A percentile compares a stretch with the other conserved stretches of the same genome.
Conservation (phyloP, 2,329 filamentous ascomycete species). For the Venturia oleaginea region DNA sequence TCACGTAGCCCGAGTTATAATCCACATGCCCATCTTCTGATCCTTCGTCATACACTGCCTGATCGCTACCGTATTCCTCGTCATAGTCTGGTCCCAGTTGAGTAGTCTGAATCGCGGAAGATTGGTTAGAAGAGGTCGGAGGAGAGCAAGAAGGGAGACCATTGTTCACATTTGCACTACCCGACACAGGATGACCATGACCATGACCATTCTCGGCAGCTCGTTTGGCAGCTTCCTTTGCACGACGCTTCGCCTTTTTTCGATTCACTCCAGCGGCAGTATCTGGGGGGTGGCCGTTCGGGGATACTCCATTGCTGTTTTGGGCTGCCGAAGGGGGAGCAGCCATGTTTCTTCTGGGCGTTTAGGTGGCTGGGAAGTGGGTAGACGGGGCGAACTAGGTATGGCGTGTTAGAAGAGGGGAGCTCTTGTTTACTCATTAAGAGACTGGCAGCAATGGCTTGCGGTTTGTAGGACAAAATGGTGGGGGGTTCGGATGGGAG, state of each 20-base stretch:
- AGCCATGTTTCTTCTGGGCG: conserved; percentile 18
- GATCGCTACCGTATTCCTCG: conserved; percentile 1
- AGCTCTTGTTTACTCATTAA: not conserved
- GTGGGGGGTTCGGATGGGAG: not conserved
- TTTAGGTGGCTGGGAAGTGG: conserved; percentile 1
- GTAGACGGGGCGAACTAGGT: not conserved
- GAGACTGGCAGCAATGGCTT: not conserved
- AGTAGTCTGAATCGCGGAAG: not conserved
- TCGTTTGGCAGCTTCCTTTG: conserved; percentile 69
- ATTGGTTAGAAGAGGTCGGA: not conserved
- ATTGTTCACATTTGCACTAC: conserved; percentile 21
- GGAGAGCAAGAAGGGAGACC: conserved; percentile 20
- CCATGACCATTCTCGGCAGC: conserved; percentile 20
- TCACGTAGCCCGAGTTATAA: conserved; percentile 40
- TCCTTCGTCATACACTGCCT: conserved; percentile 11
- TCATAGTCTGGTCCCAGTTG: conserved; percentile 3
- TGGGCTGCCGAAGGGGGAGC: not conserved
- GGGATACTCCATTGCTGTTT: conserved; percentile 31
- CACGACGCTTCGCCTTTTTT: conserved; percentile 90
- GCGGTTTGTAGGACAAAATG: not conserved
- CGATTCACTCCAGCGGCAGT: conserved; percentile 46
- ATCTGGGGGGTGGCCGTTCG: conserved; percentile 18
- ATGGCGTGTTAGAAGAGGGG: not conserved
- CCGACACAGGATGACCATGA: conserved; percentile 18
- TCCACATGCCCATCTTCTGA: conserved; percentile 21